Percentiles rank a stretch among this genome's conserved stretches.
Evolutionary conservation across 768 basidiomycete species (phyloP).

Genomic region (Mycena olivaceomarginata): DNA sequence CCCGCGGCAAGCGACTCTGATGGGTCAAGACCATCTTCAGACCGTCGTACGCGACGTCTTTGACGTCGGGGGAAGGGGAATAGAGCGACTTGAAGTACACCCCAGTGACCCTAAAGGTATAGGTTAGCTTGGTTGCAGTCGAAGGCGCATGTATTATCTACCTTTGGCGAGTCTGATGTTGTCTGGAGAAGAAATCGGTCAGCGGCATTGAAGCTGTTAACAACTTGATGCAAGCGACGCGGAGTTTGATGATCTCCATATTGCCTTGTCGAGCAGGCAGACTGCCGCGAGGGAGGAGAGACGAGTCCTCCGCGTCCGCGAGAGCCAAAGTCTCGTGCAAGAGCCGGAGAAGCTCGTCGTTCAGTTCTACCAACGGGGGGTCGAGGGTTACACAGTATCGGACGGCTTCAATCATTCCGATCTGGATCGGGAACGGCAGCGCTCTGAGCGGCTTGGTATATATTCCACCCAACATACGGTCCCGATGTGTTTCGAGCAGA

Average conservation of each 20-base stretch:
- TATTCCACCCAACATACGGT: constrained; percentile 91
- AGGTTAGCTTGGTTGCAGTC: not conserved
- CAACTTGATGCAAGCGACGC: constrained; percentile 95
- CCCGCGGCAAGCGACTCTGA: constrained; percentile 95
- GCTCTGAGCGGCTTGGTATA: constrained; percentile 98
- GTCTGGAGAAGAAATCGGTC: constrained; percentile 94
- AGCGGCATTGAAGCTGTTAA: constrained; percentile 96
- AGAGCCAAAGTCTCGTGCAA: constrained; percentile 95
- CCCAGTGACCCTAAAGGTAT: constrained; percentile 83
- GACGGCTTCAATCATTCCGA: constrained; percentile 98
- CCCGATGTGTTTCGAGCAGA: constrained; percentile 89
- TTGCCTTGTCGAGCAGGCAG: constrained; percentile 79
- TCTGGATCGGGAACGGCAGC: constrained; percentile 95
- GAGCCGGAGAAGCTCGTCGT: constrained; percentile 93
- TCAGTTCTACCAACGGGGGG: constrained; percentile 93
- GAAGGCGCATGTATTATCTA: constrained; percentile 55
- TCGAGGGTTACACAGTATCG: constrained; percentile 94
- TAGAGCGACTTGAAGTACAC: constrained; percentile 99
- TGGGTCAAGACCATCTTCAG: constrained; percentile 91
- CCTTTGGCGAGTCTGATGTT: constrained; percentile 91
- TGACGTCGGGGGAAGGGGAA: constrained; percentile 92
- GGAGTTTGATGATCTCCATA: constrained; percentile 90
- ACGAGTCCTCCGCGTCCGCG: constrained; percentile 96
- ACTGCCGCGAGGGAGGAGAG: constrained; percentile 83
- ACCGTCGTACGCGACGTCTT: constrained; percentile 96